Evolutionary conservation across 805 yeast genomes (phyloP).

Genomic region (Candida hungchunana): DNA sequence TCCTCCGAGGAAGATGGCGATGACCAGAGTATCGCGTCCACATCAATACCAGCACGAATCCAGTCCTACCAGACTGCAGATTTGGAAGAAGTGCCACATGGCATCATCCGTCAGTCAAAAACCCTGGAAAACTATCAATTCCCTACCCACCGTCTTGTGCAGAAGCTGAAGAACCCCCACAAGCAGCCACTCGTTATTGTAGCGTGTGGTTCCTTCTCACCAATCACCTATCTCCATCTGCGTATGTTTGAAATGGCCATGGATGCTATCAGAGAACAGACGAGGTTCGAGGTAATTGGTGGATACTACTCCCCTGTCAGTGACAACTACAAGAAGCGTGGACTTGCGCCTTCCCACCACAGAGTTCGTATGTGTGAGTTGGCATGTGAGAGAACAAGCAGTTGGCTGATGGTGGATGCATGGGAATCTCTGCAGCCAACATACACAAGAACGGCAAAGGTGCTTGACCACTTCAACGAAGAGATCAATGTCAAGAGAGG

Average conservation of each 20-base stretch:
- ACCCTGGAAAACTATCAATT: conserved; percentile 64
- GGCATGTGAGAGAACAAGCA: conserved; percentile 93
- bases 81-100: conserved; percentile 95
- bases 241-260: conserved; percentile 99
- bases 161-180: conserved; percentile 61
- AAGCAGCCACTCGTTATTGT: conserved; percentile 91
- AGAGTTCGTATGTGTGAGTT: conserved; percentile 97
- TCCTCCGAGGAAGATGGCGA: conserved; percentile 30
- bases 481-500: conserved; percentile 89
- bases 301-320: conserved; percentile 95
- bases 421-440: conserved; percentile 94
- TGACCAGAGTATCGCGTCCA: conserved; percentile 16
- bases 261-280: conserved; percentile 86
- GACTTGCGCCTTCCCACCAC: conserved; percentile 83
- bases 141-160: conserved; percentile 83
- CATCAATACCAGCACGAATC: conserved; percentile 29
- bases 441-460: conserved; percentile 92
- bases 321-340: conserved; percentile 90
- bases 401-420: conserved; percentile 99
- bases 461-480: conserved; percentile 92
- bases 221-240: conserved; percentile 89
- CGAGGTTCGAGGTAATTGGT: conserved; percentile 92
- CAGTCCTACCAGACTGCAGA: conserved; percentile 72
- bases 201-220: conserved; percentile 97
- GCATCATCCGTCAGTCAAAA: conserved; percentile 84